Evolutionary conservation across 1,284 basidiomycete species (phyloP).

Genomic region (Rhodotorula sp.): DNA sequence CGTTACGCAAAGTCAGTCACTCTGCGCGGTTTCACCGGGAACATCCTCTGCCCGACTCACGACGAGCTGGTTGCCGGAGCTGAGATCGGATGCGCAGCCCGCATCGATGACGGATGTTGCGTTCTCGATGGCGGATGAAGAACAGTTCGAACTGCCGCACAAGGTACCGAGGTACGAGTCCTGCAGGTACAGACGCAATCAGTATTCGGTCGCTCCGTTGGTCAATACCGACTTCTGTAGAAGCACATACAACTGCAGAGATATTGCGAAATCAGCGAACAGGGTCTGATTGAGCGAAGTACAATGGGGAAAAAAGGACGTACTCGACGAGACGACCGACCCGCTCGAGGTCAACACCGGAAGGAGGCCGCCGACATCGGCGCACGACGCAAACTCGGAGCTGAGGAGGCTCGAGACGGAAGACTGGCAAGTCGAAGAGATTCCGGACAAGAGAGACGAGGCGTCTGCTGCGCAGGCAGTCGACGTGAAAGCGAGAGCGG

Average conservation of each 20-base stretch:
- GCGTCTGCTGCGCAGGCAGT: not conserved
- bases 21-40: not conserved
- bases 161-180: slow-evolving; percentile 23
- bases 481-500: slow-evolving; percentile 1
- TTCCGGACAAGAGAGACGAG: not conserved
- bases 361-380: slow-evolving; percentile 8
- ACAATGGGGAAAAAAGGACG: not conserved
- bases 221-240: not conserved
- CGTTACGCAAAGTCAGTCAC: not conserved
- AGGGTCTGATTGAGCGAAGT: not conserved
- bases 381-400: slow-evolving; percentile 18
- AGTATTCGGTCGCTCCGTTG: not conserved
- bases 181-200: not conserved
- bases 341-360: slow-evolving; percentile 13
- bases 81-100: slow-evolving; percentile 26
- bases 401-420: not conserved
- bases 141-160: slow-evolving; percentile 18
- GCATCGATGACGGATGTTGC: slow-evolving; percentile 15
- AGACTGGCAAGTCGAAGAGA: slow-evolving; percentile 7
- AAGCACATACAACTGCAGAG: not conserved
- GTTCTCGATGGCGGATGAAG: slow-evolving; percentile 4
- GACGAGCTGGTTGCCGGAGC: slow-evolving; percentile 8
- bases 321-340: not conserved
- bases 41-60: slow-evolving; percentile 4
- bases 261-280: not conserved